Conservation (phyloP, 192 early-diverging fungal genomes). For the Gonapodya sp. region DNA sequence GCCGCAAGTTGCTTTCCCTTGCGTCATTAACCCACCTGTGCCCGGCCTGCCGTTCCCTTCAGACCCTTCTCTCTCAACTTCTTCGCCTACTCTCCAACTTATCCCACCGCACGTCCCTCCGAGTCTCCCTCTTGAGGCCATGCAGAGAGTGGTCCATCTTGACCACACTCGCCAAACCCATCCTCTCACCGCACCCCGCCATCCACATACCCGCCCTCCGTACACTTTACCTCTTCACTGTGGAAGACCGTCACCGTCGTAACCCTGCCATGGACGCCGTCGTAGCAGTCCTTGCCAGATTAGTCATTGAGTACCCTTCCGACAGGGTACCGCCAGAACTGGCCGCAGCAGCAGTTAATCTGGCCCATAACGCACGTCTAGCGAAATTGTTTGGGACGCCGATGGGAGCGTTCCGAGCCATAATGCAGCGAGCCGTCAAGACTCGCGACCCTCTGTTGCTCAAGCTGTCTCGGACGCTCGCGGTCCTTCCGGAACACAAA, state of each 20-base stretch:
- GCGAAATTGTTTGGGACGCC: slow-evolving; percentile 21
- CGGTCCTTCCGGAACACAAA: slow-evolving; percentile 30
- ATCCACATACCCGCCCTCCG: not conserved
- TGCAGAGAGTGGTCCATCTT: not conserved
- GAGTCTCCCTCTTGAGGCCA: not conserved
- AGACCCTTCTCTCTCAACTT: not conserved
- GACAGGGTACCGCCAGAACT: slow-evolving; percentile 32
- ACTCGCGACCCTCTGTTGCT: slow-evolving; percentile 39
- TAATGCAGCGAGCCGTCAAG: slow-evolving; percentile 41
- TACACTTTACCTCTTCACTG: not conserved
- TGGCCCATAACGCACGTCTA: slow-evolving; percentile 26
- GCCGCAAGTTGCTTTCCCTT: not conserved
- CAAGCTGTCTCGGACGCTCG: slow-evolving; percentile 43
- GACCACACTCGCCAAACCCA: not conserved
- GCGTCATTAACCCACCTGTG: not conserved
- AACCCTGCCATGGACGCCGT: not conserved
- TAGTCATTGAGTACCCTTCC: not conserved
- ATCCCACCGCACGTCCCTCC: not conserved
- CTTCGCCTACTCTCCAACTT: not conserved
- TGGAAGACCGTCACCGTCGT: not conserved
- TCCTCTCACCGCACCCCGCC: not conserved
- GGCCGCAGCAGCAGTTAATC: slow-evolving; percentile 43
- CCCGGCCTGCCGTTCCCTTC: not conserved
- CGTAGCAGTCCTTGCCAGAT: not conserved
- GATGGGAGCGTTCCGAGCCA: not conserved